Evolutionary conservation across 345 rosid genomes (phyloP).

Genomic region (Turritis glabra): DNA sequence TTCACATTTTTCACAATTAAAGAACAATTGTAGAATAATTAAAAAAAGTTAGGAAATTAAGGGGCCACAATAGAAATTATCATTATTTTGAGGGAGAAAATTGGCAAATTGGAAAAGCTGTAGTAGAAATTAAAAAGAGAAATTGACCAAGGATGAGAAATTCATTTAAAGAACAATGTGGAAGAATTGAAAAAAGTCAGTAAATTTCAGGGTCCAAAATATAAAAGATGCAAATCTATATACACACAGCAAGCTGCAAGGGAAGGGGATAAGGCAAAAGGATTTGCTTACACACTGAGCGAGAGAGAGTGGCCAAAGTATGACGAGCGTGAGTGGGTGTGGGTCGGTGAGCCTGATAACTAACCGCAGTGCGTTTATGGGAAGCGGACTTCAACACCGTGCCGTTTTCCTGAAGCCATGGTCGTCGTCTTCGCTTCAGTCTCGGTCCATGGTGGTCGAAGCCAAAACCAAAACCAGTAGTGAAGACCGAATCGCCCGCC

Average conservation of each 20-base stretch:
- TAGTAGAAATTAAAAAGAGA: no score
- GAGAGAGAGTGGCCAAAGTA: neutral
- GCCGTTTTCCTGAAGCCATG: constrained; percentile 35
- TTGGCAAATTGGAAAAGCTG: no score
- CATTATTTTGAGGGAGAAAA: no score
- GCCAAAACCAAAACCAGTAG: constrained; percentile 66
- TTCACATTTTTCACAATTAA: no score
- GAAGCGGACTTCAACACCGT: constrained; percentile 38
- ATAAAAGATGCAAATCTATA: constrained; percentile 24
- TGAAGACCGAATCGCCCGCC: constrained; percentile 84
- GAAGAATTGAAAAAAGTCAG: neutral
- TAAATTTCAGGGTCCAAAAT: neutral
- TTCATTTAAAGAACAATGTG: neutral
- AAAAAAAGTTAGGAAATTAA: no score
- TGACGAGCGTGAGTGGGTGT: constrained; percentile 41
- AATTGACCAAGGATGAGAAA: neutral
- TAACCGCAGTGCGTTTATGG: constrained; percentile 36
- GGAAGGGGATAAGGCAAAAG: constrained; percentile 36
- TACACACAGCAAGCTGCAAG: neutral
- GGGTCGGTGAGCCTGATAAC: constrained; percentile 28
- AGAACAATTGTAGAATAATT: no score
- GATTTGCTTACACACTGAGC: neutral
- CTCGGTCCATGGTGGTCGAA: constrained; percentile 46
- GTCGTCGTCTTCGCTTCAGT: constrained; percentile 32
- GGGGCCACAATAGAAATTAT: no score